phyloP scores from a whole-genome alignment of 495 filamentous ascomycete species.

The Recurvomyces mirabilis region DNA sequence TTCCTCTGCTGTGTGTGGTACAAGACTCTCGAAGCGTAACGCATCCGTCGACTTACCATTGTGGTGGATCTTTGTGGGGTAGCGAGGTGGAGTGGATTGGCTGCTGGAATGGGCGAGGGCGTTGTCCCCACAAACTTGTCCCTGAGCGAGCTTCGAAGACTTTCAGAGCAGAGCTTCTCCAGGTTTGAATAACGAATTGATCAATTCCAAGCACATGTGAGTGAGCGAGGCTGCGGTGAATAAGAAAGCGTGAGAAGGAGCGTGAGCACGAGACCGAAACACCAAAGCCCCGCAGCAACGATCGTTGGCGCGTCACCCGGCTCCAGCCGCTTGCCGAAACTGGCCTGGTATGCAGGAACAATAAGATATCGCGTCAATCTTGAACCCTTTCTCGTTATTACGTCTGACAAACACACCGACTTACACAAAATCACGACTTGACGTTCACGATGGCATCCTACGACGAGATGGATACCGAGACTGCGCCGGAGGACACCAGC shows the following conservation, averaged over 20 bases:
- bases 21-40: not conserved
- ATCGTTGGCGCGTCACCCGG: not conserved
- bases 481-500: constrained; percentile 43
- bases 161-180: too few species aligned
- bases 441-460: constrained; percentile 11
- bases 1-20: not conserved
- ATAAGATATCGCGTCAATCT: not conserved
- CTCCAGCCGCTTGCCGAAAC: not conserved
- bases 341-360: not conserved
- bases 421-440: not conserved
- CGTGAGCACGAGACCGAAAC: not conserved
- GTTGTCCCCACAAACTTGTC: not conserved
- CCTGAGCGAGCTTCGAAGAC: not conserved
- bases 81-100: not conserved
- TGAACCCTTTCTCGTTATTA: too few species aligned
- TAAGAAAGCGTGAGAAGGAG: not conserved
- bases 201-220: too few species aligned
- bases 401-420: not conserved
- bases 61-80: constrained; percentile 3
- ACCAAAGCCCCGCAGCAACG: too few species aligned
- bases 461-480: constrained; percentile 22
- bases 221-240: too few species aligned
- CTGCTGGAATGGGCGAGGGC: not conserved
- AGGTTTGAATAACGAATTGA: too few species aligned
- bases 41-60: constrained; percentile 9